A percentile compares a stretch with the other conserved stretches of the same genome.
phyloP scores from a whole-genome alignment of 345 rosid species.

The Arabis hirsuta region DNA sequence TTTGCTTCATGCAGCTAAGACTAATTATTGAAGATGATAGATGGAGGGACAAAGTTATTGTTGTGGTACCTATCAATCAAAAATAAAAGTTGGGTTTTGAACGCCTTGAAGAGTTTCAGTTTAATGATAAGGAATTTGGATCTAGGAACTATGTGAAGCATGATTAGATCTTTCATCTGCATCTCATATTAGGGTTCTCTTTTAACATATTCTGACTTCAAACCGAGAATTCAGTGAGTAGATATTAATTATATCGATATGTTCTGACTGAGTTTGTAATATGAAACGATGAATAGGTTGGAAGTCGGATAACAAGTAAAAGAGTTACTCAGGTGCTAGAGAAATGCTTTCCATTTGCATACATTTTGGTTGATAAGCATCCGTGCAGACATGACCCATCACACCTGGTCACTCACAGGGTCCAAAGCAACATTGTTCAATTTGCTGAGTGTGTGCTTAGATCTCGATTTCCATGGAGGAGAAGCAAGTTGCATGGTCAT shows the following conservation, averaged over 20 bases:
- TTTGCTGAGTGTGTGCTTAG: constrained; percentile 65
- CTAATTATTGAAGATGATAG: constrained; percentile 23
- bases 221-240: constrained; percentile 15
- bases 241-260: constrained; percentile 1
- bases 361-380: constrained; percentile 81
- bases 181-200: constrained; percentile 18
- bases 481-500: constrained; percentile 51
- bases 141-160: constrained; percentile 16
- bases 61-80: constrained; percentile 15
- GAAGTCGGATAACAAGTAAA: constrained; percentile 90
- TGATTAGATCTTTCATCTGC: constrained; percentile 6
- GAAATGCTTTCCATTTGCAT: constrained; percentile 65
- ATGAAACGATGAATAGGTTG: constrained; percentile 65
- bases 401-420: constrained; percentile 87
- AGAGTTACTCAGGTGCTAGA: constrained; percentile 81
- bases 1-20: constrained; percentile 27
- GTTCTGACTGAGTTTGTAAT: constrained; percentile 30
- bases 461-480: constrained; percentile 49
- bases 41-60: not conserved
- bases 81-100: not conserved
- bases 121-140: constrained; percentile 8
- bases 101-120: constrained; percentile 11
- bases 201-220: not conserved
- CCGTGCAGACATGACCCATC: constrained; percentile 92
- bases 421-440: constrained; percentile 68